Percentiles rank a stretch among this genome's conserved stretches.
Conservation (phyloP, 495 filamentous ascomycete species). For the Arthonia radiata region DNA sequence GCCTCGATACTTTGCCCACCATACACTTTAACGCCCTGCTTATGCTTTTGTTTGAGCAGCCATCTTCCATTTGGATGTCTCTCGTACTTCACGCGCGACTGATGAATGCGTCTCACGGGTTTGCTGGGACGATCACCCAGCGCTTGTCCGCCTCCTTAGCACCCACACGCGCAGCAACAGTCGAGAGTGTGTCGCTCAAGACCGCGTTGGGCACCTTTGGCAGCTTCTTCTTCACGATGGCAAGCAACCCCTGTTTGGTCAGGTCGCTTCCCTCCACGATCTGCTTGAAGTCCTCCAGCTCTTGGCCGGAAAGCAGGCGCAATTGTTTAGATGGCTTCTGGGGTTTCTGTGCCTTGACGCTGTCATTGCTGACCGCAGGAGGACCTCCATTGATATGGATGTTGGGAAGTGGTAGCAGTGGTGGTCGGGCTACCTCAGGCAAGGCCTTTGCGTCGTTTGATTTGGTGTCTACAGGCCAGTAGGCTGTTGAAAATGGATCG, state of each 20-base stretch:
- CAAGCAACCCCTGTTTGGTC: slow-evolving; percentile 51
- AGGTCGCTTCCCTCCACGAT: slow-evolving; percentile 44
- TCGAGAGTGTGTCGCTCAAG: slow-evolving; percentile 45
- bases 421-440: no score
- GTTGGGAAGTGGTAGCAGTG: slow-evolving; percentile 9
- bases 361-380: no score
- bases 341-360: no score
- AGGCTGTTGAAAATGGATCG: slow-evolving; percentile 59
- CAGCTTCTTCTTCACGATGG: slow-evolving; percentile 53
- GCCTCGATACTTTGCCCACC: no score
- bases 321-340: no score
- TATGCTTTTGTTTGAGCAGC: no score
- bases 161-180: slow-evolving; percentile 41
- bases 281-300: slow-evolving; percentile 46
- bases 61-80: no score
- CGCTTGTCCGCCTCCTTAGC: slow-evolving; percentile 35
- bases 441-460: no score
- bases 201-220: slow-evolving; percentile 43
- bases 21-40: no score
- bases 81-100: no score
- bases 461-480: slow-evolving; percentile 34
- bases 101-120: no score
- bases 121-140: slow-evolving; percentile 30
- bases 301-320: slow-evolving; percentile 30
- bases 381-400: no score